Evolutionary conservation across 768 basidiomycete genomes (phyloP).

Genomic region (Hericium rajendrae): DNA sequence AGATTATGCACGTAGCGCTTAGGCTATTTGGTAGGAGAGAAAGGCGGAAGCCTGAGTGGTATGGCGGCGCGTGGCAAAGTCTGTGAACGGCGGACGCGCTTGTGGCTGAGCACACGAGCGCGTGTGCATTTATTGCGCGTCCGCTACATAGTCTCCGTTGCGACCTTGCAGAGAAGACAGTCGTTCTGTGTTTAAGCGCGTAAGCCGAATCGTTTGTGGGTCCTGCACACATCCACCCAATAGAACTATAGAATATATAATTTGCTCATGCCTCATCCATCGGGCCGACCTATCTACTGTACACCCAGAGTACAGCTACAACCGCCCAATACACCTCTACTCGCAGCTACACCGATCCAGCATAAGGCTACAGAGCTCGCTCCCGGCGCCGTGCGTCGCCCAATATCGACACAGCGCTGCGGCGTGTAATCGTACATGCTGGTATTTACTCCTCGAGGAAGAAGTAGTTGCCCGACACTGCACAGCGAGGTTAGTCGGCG

Average conservation of each 20-base stretch:
- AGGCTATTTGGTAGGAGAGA: neutral
- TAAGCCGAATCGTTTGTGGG: no score
- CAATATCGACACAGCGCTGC: neutral
- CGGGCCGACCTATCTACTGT: neutral
- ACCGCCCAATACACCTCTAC: neutral
- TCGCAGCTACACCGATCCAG: neutral
- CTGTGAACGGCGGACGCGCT: neutral
- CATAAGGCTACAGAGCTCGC: neutral
- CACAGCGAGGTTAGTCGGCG: constrained; percentile 1
- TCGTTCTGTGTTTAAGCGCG: no score
- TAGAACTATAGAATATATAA: neutral
- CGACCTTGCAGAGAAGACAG: no score
- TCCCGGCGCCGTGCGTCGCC: neutral
- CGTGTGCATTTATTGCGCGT: neutral
- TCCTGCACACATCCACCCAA: no score
- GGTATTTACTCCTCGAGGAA: constrained; percentile 73
- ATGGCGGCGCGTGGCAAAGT: no score
- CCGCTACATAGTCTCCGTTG: no score
- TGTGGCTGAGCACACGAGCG: neutral
- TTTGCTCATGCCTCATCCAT: neutral
- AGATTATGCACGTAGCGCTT: neutral
- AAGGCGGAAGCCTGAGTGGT: neutral
- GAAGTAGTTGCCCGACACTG: constrained; percentile 82
- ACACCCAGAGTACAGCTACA: neutral
- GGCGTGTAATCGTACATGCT: neutral